phyloP scores from a whole-genome alignment of 257 asterid genomes.

The Scutellaria minor region DNA sequence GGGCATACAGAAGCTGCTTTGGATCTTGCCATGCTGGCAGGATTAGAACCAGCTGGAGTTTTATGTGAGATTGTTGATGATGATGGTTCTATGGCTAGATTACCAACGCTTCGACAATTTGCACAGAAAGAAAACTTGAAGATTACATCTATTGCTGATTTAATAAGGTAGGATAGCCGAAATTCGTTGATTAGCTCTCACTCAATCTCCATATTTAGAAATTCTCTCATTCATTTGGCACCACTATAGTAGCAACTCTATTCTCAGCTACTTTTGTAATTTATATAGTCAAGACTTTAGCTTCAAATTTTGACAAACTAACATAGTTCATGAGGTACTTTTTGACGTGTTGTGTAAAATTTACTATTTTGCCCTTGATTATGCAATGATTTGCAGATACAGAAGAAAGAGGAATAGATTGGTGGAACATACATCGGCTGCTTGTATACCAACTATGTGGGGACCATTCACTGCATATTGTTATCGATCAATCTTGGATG shows the following conservation, averaged over 20 bases:
- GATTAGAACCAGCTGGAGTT: slow-evolving; percentile 87
- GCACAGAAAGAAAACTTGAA: slow-evolving; percentile 66
- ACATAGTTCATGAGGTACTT: background rate
- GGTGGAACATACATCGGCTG: slow-evolving; percentile 89
- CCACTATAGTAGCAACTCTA: background rate
- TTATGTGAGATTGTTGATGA: slow-evolving; percentile 94
- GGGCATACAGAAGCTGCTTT: slow-evolving; percentile 98
- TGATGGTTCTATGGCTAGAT: slow-evolving; percentile 98
- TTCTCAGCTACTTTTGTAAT: background rate
- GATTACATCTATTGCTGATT: slow-evolving; percentile 83
- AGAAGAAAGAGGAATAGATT: slow-evolving; percentile 81
- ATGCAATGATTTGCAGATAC: slow-evolving; percentile 56
- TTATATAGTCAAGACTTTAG: background rate
- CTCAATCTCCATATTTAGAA: background rate
- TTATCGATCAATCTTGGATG: slow-evolving; percentile 82
- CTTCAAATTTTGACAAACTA: background rate
- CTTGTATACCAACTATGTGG: slow-evolving; percentile 92
- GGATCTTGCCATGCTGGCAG: slow-evolving; percentile 87
- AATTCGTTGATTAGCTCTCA: background rate
- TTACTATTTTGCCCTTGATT: too few species aligned
- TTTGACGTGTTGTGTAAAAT: background rate
- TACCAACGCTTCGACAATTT: slow-evolving; percentile 83
- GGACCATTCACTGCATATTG: slow-evolving; percentile 91
- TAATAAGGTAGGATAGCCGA: slow-evolving; percentile 61
- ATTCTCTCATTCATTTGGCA: background rate